Conservation (phyloP, 208 protist species). For the Jaenimonas drosophilae region DNA sequence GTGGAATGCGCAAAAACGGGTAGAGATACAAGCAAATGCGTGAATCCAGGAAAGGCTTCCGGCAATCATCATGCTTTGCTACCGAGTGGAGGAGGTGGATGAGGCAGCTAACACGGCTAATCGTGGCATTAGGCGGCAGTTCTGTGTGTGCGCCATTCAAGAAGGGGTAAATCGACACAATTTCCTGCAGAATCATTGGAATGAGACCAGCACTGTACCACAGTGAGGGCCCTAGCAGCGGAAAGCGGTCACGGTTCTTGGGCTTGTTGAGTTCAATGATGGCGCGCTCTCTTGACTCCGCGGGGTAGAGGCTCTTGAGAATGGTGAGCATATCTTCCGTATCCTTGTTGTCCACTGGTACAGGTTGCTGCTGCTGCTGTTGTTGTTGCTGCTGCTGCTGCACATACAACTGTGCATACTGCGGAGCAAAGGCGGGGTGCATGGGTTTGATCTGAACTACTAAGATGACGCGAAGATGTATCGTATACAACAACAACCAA, state of each 20-base stretch:
- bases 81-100: conserved; percentile 98
- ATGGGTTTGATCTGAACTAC: no score
- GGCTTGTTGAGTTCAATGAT: conserved; percentile 91
- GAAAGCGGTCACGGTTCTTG: conserved; percentile 93
- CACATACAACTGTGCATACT: conserved; percentile 4
- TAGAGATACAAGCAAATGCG: conserved; percentile 99
- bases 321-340: conserved; percentile 19
- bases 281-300: conserved; percentile 84
- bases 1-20: conserved; percentile 96
- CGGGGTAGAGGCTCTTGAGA: conserved; percentile 57
- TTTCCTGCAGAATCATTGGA: conserved; percentile 97
- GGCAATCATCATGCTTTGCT: conserved; percentile 94
- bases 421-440: conserved; percentile 9
- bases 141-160: conserved; percentile 65
- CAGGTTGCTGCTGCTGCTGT: conserved; percentile 5
- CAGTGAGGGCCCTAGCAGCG: conserved; percentile 93
- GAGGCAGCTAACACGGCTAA: conserved; percentile 97
- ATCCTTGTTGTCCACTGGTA: conserved; percentile 9
- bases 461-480: no score
- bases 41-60: conserved; percentile 96
- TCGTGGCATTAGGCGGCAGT: conserved; percentile 32
- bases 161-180: conserved; percentile 97
- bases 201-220: conserved; percentile 98
- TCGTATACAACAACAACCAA: no score
- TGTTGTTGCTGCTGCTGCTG: conserved; percentile 7